Evolutionary conservation across 805 yeast genomes (phyloP).

Genomic region (Schwanniomyces occidentalis): DNA sequence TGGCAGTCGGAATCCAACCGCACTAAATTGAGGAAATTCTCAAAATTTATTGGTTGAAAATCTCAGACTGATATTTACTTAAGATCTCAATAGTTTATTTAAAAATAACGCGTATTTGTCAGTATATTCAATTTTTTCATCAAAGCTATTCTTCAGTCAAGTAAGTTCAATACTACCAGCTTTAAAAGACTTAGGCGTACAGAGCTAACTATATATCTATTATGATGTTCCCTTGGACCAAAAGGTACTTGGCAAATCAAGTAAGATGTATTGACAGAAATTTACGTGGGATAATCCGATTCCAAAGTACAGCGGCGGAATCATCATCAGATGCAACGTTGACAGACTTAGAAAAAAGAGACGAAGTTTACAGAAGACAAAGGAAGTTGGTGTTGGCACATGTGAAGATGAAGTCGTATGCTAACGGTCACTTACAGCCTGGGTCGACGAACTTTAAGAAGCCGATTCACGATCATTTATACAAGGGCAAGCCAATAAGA

Average conservation of each 20-base stretch:
- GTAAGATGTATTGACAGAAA: slow-evolving; percentile 1
- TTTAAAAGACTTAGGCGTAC: no score
- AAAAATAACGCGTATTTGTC: background rate
- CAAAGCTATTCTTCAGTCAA: no score
- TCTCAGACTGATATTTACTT: background rate
- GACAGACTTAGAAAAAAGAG: slow-evolving; percentile 80
- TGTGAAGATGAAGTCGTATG: slow-evolving; percentile 70
- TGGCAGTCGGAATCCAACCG: slow-evolving; percentile 3
- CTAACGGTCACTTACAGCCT: slow-evolving; percentile 74
- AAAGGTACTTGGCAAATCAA: slow-evolving; percentile 8
- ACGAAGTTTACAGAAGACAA: slow-evolving; percentile 68
- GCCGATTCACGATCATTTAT: slow-evolving; percentile 84
- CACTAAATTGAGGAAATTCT: slow-evolving; percentile 2
- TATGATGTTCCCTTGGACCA: slow-evolving; percentile 13
- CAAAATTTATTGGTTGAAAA: slow-evolving; percentile 7
- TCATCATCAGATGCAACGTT: slow-evolving; percentile 35
- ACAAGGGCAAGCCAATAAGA: slow-evolving; percentile 79
- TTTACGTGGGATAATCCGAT: slow-evolving; percentile 9
- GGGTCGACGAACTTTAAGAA: slow-evolving; percentile 85
- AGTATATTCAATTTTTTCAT: slow-evolving; percentile 1
- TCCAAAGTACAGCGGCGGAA: slow-evolving; percentile 11
- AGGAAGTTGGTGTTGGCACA: slow-evolving; percentile 68
- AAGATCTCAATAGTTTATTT: background rate
- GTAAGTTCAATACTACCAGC: no score
- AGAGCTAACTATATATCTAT: no score